Evolutionary conservation across 1,139 yeast genomes (phyloP).

Genomic region (Candida labiduridarum): DNA sequence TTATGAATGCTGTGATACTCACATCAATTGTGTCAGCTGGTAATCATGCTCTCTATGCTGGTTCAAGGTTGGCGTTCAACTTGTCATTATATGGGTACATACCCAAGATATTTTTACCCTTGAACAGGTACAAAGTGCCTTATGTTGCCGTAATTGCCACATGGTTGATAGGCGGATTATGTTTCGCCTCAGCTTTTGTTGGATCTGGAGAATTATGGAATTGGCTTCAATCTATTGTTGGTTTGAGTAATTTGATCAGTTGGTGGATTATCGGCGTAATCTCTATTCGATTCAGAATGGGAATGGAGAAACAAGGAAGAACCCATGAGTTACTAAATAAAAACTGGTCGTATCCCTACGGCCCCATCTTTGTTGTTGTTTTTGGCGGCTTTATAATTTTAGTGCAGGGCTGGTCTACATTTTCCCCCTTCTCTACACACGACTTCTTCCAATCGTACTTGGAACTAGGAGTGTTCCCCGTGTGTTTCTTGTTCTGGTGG

Average conservation of each 20-base stretch:
- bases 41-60: slow-evolving; percentile 48
- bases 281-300: slow-evolving; percentile 43
- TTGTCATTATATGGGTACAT: slow-evolving; percentile 45
- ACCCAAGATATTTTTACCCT: slow-evolving; percentile 37
- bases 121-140: slow-evolving; percentile 40
- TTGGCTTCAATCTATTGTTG: slow-evolving; percentile 49
- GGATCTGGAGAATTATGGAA: slow-evolving; percentile 47
- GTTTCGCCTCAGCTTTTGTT: slow-evolving; percentile 46
- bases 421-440: slow-evolving; percentile 48
- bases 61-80: slow-evolving; percentile 44
- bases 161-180: slow-evolving; percentile 45
- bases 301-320: slow-evolving; percentile 38
- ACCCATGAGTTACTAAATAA: slow-evolving; percentile 35
- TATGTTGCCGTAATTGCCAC: slow-evolving; percentile 44
- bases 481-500: no score
- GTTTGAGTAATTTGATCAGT: slow-evolving; percentile 44
- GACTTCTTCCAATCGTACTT: slow-evolving; percentile 40
- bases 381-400: slow-evolving; percentile 39
- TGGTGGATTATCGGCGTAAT: slow-evolving; percentile 47
- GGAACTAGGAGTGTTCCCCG: slow-evolving; percentile 37
- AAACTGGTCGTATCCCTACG: slow-evolving; percentile 48
- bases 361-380: slow-evolving; percentile 42
- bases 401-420: slow-evolving; percentile 54
- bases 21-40: slow-evolving; percentile 51
- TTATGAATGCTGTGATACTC: slow-evolving; percentile 48